Percentiles rank a stretch among this genome's conserved stretches.
These are phyloP conservation scores for Dianthus caryophyllus DNA, from an alignment of 148 eudicot species.

Conservation along the genomic window DNA sequence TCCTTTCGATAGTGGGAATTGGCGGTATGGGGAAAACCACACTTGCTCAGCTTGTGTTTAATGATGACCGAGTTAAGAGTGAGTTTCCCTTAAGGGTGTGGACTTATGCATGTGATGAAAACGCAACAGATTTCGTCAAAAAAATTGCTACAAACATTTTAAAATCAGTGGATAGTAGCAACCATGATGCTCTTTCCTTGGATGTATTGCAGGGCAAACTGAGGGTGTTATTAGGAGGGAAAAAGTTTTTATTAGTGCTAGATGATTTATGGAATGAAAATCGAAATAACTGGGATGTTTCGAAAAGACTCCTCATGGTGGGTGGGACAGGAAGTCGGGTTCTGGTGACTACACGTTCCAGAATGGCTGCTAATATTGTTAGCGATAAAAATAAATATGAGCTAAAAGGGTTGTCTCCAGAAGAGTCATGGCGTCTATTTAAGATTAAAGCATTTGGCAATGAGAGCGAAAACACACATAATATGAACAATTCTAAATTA, in stretches of 20 bases:
- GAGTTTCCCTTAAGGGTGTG: too few relatives aligned
- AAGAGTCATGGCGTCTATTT: constrained; percentile 3
- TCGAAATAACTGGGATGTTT: not conserved
- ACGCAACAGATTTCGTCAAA: not conserved
- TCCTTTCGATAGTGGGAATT: too few relatives aligned
- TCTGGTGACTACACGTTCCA: not conserved
- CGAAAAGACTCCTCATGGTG: not conserved
- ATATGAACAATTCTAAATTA: not conserved
- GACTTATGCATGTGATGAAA: too few relatives aligned
- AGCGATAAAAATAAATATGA: not conserved
- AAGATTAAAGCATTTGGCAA: not conserved
- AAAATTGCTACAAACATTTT: not conserved
- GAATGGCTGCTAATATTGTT: not conserved
- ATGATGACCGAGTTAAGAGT: too few relatives aligned
- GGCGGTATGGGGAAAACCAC: too few relatives aligned
- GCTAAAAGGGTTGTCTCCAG: not conserved
- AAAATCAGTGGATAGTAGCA: not conserved
- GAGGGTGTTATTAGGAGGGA: not conserved
- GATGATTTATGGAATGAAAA: constrained; percentile 9
- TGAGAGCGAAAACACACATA: not conserved
- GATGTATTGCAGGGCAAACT: not conserved
- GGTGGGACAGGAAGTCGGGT: not conserved
- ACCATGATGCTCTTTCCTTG: not conserved
- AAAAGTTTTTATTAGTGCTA: not conserved
- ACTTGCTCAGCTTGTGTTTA: too few relatives aligned